These are phyloP conservation scores for Polyporus arcularius DNA, from an alignment of 768 basidiomycete species.

Conservation along the genomic window DNA sequence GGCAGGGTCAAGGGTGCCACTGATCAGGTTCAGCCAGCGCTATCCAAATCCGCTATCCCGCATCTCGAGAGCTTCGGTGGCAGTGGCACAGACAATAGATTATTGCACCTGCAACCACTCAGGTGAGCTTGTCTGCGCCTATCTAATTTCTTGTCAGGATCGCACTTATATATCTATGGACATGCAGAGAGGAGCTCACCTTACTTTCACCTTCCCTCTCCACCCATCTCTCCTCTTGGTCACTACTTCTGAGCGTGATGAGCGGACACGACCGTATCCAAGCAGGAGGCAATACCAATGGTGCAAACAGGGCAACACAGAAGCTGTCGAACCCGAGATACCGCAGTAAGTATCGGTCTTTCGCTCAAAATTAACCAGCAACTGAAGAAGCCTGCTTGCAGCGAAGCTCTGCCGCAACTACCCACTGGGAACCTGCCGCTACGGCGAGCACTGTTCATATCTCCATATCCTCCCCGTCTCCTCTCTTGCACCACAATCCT, in stretches of 20 bases:
- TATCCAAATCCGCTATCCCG: background rate
- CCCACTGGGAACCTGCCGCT: slow-evolving; percentile 19
- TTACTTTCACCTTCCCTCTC: background rate
- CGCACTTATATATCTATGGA: background rate
- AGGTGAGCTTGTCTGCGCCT: slow-evolving; percentile 2
- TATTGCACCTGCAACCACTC: background rate
- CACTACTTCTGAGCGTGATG: background rate
- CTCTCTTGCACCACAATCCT: background rate
- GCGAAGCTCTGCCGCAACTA: slow-evolving; percentile 19
- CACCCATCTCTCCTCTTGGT: background rate
- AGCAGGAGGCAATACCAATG: background rate
- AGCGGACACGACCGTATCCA: background rate
- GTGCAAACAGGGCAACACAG: background rate
- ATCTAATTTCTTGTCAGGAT: background rate
- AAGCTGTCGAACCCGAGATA: slow-evolving; percentile 7
- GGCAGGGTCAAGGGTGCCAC: background rate
- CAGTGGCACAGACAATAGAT: slow-evolving; percentile 6
- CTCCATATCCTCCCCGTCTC: slow-evolving; percentile 9
- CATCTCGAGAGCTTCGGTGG: background rate
- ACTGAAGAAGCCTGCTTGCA: background rate
- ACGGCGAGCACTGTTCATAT: slow-evolving; percentile 20
- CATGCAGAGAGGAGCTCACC: background rate
- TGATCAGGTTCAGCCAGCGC: background rate
- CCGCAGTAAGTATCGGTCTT: slow-evolving; percentile 3
- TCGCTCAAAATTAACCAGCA: no score